Conservation (phyloP, 1,284 basidiomycete species). For the Leccinum solheimii region DNA sequence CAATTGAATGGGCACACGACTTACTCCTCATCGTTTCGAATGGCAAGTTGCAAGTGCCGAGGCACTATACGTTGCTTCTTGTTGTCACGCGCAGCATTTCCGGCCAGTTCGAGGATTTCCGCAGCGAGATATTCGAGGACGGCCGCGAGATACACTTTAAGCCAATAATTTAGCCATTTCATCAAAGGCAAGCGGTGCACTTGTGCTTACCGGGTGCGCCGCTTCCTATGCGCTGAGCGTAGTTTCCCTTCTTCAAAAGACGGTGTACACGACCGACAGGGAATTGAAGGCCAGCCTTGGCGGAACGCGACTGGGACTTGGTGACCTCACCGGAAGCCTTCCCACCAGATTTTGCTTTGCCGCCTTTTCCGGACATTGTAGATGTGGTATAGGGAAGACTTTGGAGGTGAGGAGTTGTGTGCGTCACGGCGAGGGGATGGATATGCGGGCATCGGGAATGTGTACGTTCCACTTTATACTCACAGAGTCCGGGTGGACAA, state of each 20-base stretch:
- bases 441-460: constrained; percentile 6
- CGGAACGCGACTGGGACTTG: constrained; percentile 72
- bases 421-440: constrained; percentile 7
- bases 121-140: constrained; percentile 74
- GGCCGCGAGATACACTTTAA: constrained; percentile 72
- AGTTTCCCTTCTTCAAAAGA: constrained; percentile 74
- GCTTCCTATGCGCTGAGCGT: constrained; percentile 64
- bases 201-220: constrained; percentile 49
- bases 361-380: constrained; percentile 57
- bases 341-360: constrained; percentile 53
- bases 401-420: constrained; percentile 1
- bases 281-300: constrained; percentile 84
- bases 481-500: constrained; percentile 5
- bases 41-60: constrained; percentile 86
- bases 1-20: constrained; percentile 28
- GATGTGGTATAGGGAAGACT: constrained; percentile 33
- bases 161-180: background rate
- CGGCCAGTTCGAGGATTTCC: constrained; percentile 77
- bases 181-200: constrained; percentile 9
- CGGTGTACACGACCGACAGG: constrained; percentile 82
- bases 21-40: constrained; percentile 83
- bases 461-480: constrained; percentile 32
- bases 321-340: constrained; percentile 55
- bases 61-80: constrained; percentile 88
- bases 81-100: constrained; percentile 68